Conservation (phyloP, 306 rosid genomes). For the Mimosa bimucronata region DNA sequence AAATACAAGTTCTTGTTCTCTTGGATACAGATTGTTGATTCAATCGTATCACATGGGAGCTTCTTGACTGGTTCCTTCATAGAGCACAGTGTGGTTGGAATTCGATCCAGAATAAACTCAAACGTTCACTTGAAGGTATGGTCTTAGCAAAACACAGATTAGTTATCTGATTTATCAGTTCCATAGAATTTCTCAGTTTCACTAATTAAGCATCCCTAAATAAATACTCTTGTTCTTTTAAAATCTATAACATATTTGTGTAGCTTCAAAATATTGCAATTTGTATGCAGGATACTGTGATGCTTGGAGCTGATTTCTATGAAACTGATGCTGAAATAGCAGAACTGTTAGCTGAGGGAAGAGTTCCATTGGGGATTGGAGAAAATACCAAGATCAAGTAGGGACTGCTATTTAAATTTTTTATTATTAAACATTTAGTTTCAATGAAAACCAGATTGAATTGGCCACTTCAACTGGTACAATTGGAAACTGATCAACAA, state of each 20-base stretch:
- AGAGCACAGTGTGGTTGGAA: conserved; percentile 93
- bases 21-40: conserved; percentile 75
- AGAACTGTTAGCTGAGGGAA: conserved; percentile 76
- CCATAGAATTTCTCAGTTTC: conserved; percentile 17
- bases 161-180: conserved; percentile 30
- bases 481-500: neutral
- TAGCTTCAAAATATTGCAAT: neutral
- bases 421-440: conserved; percentile 6
- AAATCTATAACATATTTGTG: neutral
- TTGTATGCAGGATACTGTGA: conserved; percentile 81
- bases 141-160: conserved; percentile 7
- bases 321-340: conserved; percentile 71
- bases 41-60: conserved; percentile 94
- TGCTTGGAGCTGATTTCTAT: conserved; percentile 95
- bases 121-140: conserved; percentile 85
- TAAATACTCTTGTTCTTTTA: neutral
- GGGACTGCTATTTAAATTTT: conserved; percentile 26
- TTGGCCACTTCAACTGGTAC: neutral
- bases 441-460: neutral
- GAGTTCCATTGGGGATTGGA: conserved; percentile 91
- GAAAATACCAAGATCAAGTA: conserved; percentile 86
- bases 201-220: conserved; percentile 20
- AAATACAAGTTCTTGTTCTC: conserved; percentile 21
- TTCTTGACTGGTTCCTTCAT: conserved; percentile 71
- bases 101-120: conserved; percentile 82